Percentiles rank a stretch among this genome's conserved stretches.
phyloP scores from a whole-genome alignment of 192 early-diverging fungal species.

The Podila horticola region DNA sequence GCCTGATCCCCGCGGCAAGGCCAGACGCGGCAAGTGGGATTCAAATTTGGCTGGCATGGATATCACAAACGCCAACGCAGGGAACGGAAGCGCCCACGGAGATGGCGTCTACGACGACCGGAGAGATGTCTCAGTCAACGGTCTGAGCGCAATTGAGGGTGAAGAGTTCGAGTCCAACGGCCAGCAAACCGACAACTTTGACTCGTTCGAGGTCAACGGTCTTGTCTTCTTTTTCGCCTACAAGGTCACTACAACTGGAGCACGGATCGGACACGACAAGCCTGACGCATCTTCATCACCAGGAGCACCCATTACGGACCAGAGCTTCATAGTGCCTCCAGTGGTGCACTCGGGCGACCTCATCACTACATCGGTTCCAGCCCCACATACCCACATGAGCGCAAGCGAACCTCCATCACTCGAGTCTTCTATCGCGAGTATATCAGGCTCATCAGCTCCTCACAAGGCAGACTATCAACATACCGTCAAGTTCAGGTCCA shows the following conservation, averaged over 20 bases:
- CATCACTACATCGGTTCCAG: not conserved
- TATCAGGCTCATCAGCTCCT: not conserved
- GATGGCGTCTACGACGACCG: conserved; percentile 53
- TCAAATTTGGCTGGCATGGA: conserved; percentile 15
- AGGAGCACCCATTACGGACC: not conserved
- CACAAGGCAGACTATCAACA: conserved; percentile 66
- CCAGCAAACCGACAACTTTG: conserved; percentile 54
- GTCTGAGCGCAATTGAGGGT: conserved; percentile 36
- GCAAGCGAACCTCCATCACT: not conserved
- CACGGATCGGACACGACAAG: not conserved
- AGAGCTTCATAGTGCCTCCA: not conserved
- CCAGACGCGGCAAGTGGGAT: conserved; percentile 40
- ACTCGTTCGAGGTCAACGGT: conserved; percentile 81
- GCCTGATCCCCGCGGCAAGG: conserved; percentile 56
- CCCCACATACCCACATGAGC: not conserved
- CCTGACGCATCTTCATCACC: not conserved
- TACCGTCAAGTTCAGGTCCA: conserved; percentile 81
- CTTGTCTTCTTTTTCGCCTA: conserved; percentile 87
- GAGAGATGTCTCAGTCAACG: conserved; percentile 33
- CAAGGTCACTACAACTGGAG: conserved; percentile 17
- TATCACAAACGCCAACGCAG: conserved; percentile 23
- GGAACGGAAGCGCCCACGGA: conserved; percentile 42
- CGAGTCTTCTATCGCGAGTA: not conserved
- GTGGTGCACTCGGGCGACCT: not conserved
- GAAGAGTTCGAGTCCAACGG: conserved; percentile 72